Percentiles rank a stretch among this genome's conserved stretches.
phyloP scores from a whole-genome alignment of 2,329 filamentous ascomycete species.

The Cercospora citrullina region DNA sequence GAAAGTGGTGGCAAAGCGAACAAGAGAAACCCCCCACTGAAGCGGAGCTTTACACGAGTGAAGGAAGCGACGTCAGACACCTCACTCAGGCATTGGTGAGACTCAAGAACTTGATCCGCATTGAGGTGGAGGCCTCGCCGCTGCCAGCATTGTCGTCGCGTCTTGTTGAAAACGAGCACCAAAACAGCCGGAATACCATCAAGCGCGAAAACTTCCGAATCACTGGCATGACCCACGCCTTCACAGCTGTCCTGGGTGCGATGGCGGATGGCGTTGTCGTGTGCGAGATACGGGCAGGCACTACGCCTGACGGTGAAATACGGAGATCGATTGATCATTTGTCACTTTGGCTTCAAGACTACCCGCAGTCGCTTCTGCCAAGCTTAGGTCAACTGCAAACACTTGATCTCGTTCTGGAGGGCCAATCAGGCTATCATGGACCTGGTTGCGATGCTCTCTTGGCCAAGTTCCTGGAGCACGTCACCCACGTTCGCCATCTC shows the following conservation, averaged over 20 bases:
- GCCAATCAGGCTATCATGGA: background rate
- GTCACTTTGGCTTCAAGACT: background rate
- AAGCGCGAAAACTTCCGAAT: background rate
- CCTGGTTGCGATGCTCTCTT: slow-evolving; percentile 4
- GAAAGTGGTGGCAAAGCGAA: background rate
- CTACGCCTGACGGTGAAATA: background rate
- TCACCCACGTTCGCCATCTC: slow-evolving; percentile 9
- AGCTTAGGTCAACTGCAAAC: slow-evolving; percentile 1
- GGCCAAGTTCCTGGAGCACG: background rate
- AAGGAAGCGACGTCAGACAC: background rate
- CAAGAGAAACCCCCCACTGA: background rate
- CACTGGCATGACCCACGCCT: slow-evolving; percentile 3
- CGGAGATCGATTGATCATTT: slow-evolving; percentile 7
- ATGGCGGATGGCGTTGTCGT: background rate
- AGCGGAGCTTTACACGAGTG: background rate
- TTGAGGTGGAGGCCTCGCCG: slow-evolving; percentile 5
- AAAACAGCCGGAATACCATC: background rate
- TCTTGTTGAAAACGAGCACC: background rate
- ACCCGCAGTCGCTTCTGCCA: background rate
- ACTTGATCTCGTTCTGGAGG: slow-evolving; percentile 15
- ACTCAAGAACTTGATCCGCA: background rate
- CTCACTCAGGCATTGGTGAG: background rate
- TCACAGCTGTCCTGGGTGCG: slow-evolving; percentile 4
- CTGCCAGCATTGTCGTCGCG: background rate
- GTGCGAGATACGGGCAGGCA: slow-evolving; percentile 2